Conservation (phyloP, 805 yeast genomes). For the Ogataea philodendri region DNA sequence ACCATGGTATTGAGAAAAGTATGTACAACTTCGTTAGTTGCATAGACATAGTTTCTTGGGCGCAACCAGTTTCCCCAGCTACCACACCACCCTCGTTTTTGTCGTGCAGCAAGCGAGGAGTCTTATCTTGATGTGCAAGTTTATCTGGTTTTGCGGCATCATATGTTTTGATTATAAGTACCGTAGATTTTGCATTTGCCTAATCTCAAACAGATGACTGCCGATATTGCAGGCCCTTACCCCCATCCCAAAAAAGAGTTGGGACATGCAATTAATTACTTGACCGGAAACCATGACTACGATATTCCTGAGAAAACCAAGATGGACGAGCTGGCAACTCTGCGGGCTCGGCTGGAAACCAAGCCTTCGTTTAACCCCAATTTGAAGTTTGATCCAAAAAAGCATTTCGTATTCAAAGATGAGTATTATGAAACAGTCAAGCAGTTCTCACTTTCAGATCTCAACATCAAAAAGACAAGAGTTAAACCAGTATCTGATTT, state of each 20-base stretch:
- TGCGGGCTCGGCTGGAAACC: conserved; percentile 20
- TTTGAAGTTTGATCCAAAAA: conserved; percentile 36
- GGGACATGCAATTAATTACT: conserved; percentile 21
- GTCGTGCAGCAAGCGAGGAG: too few species aligned
- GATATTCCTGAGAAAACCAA: conserved; percentile 26
- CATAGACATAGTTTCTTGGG: too few species aligned
- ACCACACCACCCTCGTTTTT: too few species aligned
- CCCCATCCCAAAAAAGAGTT: conserved; percentile 21
- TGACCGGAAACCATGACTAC: conserved; percentile 20
- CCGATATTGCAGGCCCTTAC: conserved; percentile 17
- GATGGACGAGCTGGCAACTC: conserved; percentile 22
- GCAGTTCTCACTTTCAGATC: conserved; percentile 36
- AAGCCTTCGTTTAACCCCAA: conserved; percentile 30
- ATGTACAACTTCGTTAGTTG: too few species aligned
- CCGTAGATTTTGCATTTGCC: too few species aligned
- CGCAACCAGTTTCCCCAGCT: too few species aligned
- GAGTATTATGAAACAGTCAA: conserved; percentile 37
- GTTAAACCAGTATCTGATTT: conserved; percentile 33
- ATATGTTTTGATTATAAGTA: too few species aligned
- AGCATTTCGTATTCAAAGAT: conserved; percentile 38
- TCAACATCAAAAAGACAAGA: conserved; percentile 35
- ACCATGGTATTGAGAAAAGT: too few species aligned
- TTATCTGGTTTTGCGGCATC: too few species aligned
- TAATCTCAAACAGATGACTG: too few species aligned
- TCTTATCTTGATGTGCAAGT: too few species aligned